Evolutionary conservation across 306 rosid genomes (phyloP).

Genomic region (Pyrus communis): DNA sequence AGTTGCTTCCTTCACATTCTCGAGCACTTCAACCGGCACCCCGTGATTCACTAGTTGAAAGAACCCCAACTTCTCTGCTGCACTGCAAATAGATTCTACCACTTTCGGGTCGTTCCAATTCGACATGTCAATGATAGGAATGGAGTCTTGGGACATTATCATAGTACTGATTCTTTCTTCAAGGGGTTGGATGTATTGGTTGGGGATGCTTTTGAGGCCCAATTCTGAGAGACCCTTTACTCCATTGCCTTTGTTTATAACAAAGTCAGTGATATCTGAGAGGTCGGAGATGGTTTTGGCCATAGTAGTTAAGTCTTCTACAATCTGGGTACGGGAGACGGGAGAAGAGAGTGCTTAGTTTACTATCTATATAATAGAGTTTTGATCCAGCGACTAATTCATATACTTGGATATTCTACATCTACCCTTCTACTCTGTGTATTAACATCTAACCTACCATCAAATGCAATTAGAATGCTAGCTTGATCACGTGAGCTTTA

Average conservation of each 20-base stretch:
- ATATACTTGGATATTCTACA: no score
- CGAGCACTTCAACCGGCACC: constrained; percentile 35
- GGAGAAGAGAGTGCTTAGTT: no score
- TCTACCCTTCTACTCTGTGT: no score
- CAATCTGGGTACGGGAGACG: neutral
- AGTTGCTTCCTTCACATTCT: constrained; percentile 41
- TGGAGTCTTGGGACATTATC: constrained; percentile 16
- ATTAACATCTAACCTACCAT: no score
- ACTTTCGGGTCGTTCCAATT: constrained; percentile 30
- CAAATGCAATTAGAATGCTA: no score
- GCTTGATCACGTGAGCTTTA: no score
- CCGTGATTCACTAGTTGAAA: constrained; percentile 59
- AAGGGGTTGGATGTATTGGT: constrained; percentile 46
- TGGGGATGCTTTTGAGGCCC: constrained; percentile 38
- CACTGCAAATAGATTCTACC: constrained; percentile 34
- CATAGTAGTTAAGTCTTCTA: neutral
- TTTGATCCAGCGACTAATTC: no score
- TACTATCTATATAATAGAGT: no score
- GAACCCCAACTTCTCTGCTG: constrained; percentile 61
- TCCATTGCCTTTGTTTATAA: constrained; percentile 41
- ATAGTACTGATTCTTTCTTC: constrained; percentile 26
- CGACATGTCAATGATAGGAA: constrained; percentile 54
- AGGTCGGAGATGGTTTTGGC: neutral
- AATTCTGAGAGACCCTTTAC: constrained; percentile 52
- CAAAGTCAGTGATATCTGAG: constrained; percentile 28